Conservation (phyloP, 148 eudicot genomes). For the Vaccinium darrowii region DNA sequence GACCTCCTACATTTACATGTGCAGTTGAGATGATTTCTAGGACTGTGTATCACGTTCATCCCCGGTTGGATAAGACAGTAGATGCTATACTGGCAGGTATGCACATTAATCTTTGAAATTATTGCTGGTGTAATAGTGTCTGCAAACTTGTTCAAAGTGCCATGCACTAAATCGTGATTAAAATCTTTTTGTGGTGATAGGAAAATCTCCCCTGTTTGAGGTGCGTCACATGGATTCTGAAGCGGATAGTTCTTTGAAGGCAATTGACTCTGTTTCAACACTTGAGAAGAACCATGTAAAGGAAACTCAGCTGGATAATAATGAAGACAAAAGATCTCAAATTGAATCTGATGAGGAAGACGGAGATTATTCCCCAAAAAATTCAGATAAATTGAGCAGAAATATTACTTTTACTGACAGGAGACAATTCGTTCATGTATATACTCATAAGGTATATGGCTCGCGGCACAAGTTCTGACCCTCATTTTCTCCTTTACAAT, state of each 20-base stretch:
- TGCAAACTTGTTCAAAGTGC: not conserved
- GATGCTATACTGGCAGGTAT: slow-evolving; percentile 93
- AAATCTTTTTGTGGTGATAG: slow-evolving; percentile 27
- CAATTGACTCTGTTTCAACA: slow-evolving; percentile 14
- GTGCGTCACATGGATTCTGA: slow-evolving; percentile 61
- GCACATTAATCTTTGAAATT: not conserved
- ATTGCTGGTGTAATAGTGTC: not conserved
- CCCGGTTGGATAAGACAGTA: slow-evolving; percentile 81
- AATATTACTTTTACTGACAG: slow-evolving; percentile 26
- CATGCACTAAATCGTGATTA: not conserved
- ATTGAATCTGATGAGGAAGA: slow-evolving; percentile 41
- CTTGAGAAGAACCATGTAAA: slow-evolving; percentile 30
- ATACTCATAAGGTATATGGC: slow-evolving; percentile 70
- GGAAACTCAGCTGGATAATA: slow-evolving; percentile 33
- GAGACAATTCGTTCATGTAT: slow-evolving; percentile 58
- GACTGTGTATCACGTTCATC: slow-evolving; percentile 91
- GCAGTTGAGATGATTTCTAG: slow-evolving; percentile 92
- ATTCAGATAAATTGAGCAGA: slow-evolving; percentile 31
- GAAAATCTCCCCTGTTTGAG: slow-evolving; percentile 73
- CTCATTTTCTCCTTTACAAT: slow-evolving; percentile 7
- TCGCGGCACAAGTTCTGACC: not conserved
- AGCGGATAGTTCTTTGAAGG: slow-evolving; percentile 33
- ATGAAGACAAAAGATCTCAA: slow-evolving; percentile 30
- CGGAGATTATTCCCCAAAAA: slow-evolving; percentile 21
- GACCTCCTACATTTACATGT: slow-evolving; percentile 87